phyloP scores from a whole-genome alignment of 495 filamentous ascomycete species.

The Penicillium psychrofluorescens region DNA sequence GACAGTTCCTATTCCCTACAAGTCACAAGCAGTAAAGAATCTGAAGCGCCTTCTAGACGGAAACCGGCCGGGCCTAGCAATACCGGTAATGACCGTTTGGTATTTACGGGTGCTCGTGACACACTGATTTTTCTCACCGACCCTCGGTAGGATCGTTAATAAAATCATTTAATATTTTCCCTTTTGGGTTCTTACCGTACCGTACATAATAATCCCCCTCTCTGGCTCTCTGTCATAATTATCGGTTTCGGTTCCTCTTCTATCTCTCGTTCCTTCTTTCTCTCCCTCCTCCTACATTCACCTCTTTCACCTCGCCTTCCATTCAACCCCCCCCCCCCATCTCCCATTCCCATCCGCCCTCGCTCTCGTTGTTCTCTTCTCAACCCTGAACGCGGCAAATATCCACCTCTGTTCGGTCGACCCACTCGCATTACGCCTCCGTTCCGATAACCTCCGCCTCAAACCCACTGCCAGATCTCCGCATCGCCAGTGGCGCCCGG shows the following conservation, averaged over 20 bases:
- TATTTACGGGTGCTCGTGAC: too few species aligned
- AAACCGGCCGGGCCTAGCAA: too few species aligned
- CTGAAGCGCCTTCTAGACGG: too few species aligned
- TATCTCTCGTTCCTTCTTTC: conserved; percentile 8
- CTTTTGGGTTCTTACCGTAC: conserved; percentile 17
- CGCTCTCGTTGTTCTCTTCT: conserved; percentile 3
- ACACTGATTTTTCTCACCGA: too few species aligned
- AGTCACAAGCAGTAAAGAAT: too few species aligned
- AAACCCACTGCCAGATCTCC: conserved; percentile 4
- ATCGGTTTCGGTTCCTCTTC: conserved; percentile 7
- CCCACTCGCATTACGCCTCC: neutral
- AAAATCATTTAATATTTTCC: neutral
- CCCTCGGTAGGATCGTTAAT: too few species aligned
- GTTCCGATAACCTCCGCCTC: neutral
- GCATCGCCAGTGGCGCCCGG: conserved; percentile 16
- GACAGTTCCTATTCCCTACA: too few species aligned
- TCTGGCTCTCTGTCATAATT: conserved; percentile 28
- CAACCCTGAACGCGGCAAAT: too few species aligned
- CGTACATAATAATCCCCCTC: conserved; percentile 27
- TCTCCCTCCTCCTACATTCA: neutral
- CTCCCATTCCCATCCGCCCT: conserved; percentile 14
- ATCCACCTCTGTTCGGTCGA: too few species aligned
- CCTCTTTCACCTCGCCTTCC: conserved; percentile 2
- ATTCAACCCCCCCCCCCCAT: neutral
- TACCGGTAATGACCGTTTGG: too few species aligned